A percentile compares a stretch with the other conserved stretches of the same genome.
phyloP scores from a whole-genome alignment of 176 grass and related monocot genomes.

The Dendrocalamus sinicus region DNA sequence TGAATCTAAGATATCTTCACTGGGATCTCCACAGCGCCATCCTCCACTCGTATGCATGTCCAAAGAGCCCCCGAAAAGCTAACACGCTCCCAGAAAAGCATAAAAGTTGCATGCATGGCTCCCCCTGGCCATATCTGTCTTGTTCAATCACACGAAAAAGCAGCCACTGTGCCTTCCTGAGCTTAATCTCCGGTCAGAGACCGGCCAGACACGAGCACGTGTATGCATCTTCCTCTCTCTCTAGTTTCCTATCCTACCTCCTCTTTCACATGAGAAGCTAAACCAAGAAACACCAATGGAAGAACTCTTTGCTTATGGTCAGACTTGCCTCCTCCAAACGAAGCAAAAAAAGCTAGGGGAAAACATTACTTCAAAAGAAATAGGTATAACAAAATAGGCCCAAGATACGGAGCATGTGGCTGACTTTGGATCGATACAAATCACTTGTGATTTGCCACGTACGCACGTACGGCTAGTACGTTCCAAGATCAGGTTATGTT shows the following conservation, averaged over 20 bases:
- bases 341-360: not conserved
- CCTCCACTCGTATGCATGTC: conserved; percentile 33
- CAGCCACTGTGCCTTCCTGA: conserved; percentile 19
- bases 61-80: conserved; percentile 32
- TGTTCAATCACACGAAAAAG: conserved; percentile 58
- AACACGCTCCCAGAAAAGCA: conserved; percentile 35
- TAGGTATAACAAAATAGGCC: not conserved
- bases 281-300: not conserved
- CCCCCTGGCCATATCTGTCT: conserved; percentile 44
- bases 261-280: conserved; percentile 23
- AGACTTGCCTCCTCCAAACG: not conserved
- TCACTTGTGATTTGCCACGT: not conserved
- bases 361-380: not conserved
- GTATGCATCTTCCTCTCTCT: conserved; percentile 25
- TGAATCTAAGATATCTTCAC: conserved; percentile 9
- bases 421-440: not conserved
- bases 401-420: not conserved
- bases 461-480: not conserved
- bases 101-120: conserved; percentile 53
- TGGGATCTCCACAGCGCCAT: conserved; percentile 33
- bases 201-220: conserved; percentile 38
- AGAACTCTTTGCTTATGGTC: conserved; percentile 1
- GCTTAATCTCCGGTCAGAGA: conserved; percentile 20
- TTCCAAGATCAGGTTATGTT: not conserved
- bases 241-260: not conserved